Base-by-base conservation (phyloP, 192 early-diverging fungal species). In the Borealophlyctis nickersoniae region DNA sequence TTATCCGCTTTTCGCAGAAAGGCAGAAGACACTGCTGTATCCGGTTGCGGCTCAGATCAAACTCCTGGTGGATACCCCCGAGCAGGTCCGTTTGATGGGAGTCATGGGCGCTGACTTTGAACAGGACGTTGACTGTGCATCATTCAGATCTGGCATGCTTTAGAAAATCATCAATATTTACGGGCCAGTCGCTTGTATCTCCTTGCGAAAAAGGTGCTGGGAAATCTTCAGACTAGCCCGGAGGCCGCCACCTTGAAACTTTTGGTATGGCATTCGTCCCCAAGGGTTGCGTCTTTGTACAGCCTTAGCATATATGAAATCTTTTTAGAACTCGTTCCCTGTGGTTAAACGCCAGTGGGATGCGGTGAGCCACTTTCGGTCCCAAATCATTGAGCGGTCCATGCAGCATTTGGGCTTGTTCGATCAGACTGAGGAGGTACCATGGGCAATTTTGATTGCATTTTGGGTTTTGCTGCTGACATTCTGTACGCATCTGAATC, bases 341-440 rank as follows among this genome's bases (percentile, higher is more conserved):
- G 85, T 93, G 0, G 83, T 91, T 28, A 86, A 87, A 52, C 79
- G 88, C 3, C 91, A 92, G 68, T 93, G 91, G 91, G 88, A 92
- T 65, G 86, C 89, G 1, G 81, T 93, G 11, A 82, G 79, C 34
- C 85, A 84, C 45, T 89, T 92, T 57, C 81, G 78, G n/a, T 45
- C 75, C 0, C 89, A 93, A 60, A 92, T 93, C 39, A 66, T 91
- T 28, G 79, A 91, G 58, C 85, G 84, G 68, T 77, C 86, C 23
- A 78, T 69, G 2, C 52, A 57, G 9, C 73, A 85, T 14, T 75
- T 76, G 62, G 58, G 66, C 16, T 24, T 70, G 2, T 56, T 73
- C 4, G 70, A 78, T 52, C 60, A 74, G 48, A 64, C 74, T 30
- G 66, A 87, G 72, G 86, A 89, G 72, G 26, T 33, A 13, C 22